Percentiles rank a stretch among this genome's conserved stretches.
Conservation (phyloP, 2,329 filamentous ascomycete species). For the Boeremia exigua region DNA sequence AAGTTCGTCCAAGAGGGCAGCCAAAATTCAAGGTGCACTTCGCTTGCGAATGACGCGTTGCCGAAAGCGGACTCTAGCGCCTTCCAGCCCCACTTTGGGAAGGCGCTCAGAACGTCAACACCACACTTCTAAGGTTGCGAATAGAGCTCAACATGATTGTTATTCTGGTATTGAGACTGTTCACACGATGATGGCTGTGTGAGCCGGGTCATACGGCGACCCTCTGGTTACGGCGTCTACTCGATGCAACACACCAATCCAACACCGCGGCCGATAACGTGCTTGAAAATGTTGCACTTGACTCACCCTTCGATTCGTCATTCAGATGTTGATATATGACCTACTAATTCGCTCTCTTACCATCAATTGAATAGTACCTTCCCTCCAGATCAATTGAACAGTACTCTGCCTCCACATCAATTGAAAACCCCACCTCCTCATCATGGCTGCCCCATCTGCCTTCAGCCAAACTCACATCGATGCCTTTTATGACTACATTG, state of each 20-base stretch:
- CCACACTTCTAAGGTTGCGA: not conserved
- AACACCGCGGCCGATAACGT: constrained; percentile 9
- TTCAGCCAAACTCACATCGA: constrained; percentile 41
- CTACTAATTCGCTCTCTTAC: no score
- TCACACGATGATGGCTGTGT: not conserved
- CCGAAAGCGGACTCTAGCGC: constrained; percentile 3
- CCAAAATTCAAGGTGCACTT: constrained; percentile 5
- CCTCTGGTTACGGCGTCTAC: not conserved
- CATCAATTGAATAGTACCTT: not conserved
- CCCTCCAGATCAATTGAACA: not conserved
- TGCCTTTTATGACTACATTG: constrained; percentile 43
- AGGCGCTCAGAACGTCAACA: constrained; percentile 8
- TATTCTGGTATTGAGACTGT: not conserved
- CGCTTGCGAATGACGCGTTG: constrained; percentile 12
- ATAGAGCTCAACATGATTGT: not conserved
- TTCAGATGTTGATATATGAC: not conserved
- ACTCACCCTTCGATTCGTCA: constrained; percentile 14
- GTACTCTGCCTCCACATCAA: not conserved
- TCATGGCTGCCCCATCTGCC: constrained; percentile 15
- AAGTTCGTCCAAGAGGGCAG: not conserved
- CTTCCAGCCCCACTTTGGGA: not conserved
- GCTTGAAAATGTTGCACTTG: constrained; percentile 17
- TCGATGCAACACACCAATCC: not conserved
- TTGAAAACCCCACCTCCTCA: not conserved
- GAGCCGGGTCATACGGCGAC: not conserved